phyloP scores from a whole-genome alignment of 805 yeast genomes.

The Candida xyloterini region DNA sequence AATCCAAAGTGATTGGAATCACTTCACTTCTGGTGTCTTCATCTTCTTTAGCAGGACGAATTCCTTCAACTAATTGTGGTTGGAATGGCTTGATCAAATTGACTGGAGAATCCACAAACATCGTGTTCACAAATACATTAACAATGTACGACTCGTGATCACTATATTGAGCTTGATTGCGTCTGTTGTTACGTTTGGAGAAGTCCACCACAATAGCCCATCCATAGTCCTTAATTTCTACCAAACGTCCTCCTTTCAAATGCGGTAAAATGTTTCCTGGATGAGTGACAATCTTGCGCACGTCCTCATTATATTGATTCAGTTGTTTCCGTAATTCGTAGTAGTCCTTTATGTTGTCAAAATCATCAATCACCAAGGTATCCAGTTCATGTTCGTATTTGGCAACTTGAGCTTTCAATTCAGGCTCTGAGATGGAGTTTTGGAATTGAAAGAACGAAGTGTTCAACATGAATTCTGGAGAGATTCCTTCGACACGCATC shows the following conservation, averaged over 20 bases:
- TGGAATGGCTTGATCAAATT: constrained; percentile 73
- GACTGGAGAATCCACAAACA: constrained; percentile 81
- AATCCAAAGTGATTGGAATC: constrained; percentile 79
- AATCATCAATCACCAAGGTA: constrained; percentile 64
- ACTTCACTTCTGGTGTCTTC: constrained; percentile 73
- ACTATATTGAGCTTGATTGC: constrained; percentile 56
- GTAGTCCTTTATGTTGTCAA: constrained; percentile 70
- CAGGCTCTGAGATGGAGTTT: constrained; percentile 86
- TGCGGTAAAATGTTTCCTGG: constrained; percentile 85
- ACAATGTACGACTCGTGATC: constrained; percentile 92
- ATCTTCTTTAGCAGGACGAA: constrained; percentile 74
- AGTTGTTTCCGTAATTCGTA: constrained; percentile 77
- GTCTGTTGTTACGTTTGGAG: constrained; percentile 59
- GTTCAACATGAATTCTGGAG: constrained; percentile 96
- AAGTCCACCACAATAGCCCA: constrained; percentile 91
- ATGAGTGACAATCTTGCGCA: constrained; percentile 79
- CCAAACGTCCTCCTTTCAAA: constrained; percentile 83
- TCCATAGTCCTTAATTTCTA: constrained; percentile 81
- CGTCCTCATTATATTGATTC: constrained; percentile 67
- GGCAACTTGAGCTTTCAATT: constrained; percentile 64
- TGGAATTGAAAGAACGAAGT: constrained; percentile 94
- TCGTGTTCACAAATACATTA: constrained; percentile 73
- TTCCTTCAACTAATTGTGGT: constrained; percentile 82
- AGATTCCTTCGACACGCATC: constrained; percentile 96
- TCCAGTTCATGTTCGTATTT: constrained; percentile 50